A percentile compares a stretch with the other conserved stretches of the same genome.
phyloP scores from a whole-genome alignment of 2,329 filamentous ascomycete species.

The Phaeosphaeriaceae sp. region DNA sequence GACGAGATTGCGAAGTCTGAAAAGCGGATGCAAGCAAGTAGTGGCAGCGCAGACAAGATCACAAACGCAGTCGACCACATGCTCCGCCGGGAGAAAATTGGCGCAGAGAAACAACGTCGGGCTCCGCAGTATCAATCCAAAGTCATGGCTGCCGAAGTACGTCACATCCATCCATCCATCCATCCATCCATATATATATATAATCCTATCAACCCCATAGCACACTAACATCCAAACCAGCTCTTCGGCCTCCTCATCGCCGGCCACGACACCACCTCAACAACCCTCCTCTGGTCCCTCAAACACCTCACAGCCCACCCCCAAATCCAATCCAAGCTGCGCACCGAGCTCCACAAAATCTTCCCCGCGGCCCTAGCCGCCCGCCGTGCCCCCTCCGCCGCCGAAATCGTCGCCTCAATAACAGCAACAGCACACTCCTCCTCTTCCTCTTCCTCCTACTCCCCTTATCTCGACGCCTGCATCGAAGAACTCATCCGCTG shows the following conservation, averaged over 20 bases:
- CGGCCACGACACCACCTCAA: constrained; percentile 57
- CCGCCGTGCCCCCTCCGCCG: constrained; percentile 30
- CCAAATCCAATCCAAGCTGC: constrained; percentile 45
- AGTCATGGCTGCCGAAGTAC: constrained; percentile 15
- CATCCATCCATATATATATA: too few relatives aligned
- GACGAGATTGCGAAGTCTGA: constrained; percentile 11
- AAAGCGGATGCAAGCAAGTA: constrained; percentile 6
- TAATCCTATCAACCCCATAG: not conserved
- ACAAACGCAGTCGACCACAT: constrained; percentile 21
- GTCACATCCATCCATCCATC: too few relatives aligned
- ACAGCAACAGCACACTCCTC: too few relatives aligned
- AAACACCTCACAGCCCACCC: constrained; percentile 49
- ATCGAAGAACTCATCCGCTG: constrained; percentile 52
- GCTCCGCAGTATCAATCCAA: constrained; percentile 10
- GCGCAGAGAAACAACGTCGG: constrained; percentile 7
- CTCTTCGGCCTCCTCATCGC: constrained; percentile 47
- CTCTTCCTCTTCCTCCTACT: too few relatives aligned
- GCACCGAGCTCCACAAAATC: constrained; percentile 32
- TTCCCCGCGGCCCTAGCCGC: constrained; percentile 29
- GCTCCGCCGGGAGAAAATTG: constrained; percentile 11
- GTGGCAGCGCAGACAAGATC: constrained; percentile 3
- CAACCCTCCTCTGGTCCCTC: constrained; percentile 50
- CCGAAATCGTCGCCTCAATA: constrained; percentile 42
- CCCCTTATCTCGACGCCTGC: constrained; percentile 53
- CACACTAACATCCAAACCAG: constrained; percentile 14